Percentiles rank a stretch among this genome's conserved stretches.
Conservation (phyloP, 495 filamentous ascomycete genomes). For the Lepraria neglecta region DNA sequence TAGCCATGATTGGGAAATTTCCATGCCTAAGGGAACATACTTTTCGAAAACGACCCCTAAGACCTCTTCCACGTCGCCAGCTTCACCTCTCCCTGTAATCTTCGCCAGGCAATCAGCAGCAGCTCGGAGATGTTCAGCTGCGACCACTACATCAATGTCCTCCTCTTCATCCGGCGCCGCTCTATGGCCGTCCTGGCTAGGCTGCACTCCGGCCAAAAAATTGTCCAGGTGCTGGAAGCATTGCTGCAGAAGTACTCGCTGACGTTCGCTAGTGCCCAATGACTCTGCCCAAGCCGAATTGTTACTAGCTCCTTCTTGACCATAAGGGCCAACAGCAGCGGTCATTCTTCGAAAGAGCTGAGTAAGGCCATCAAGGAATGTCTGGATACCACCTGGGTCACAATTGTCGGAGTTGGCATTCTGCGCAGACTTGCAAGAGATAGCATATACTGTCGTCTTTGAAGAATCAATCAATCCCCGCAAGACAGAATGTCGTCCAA, state of each 20-base stretch:
- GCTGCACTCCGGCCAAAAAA: constrained; percentile 49
- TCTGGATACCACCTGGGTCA: constrained; percentile 62
- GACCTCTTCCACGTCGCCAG: constrained; percentile 92
- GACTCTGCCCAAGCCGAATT: constrained; percentile 69
- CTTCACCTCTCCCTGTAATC: constrained; percentile 81
- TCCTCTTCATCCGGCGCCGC: constrained; percentile 33
- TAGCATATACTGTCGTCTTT: constrained; percentile 42
- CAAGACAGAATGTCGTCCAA: constrained; percentile 10
- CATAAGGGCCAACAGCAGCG: constrained; percentile 39
- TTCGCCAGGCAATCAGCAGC: constrained; percentile 74
- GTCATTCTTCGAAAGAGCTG: constrained; percentile 69
- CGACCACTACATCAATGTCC: constrained; percentile 76
- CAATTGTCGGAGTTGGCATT: neutral
- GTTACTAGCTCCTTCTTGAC: constrained; percentile 41
- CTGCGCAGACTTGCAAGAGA: constrained; percentile 59
- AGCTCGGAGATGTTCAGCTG: constrained; percentile 81
- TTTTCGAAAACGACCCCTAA: constrained; percentile 97
- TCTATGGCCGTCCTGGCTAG: constrained; percentile 28
- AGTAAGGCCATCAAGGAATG: constrained; percentile 60
- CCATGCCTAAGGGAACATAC: constrained; percentile 35
- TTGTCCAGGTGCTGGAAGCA: constrained; percentile 62
- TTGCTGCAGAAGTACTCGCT: constrained; percentile 68
- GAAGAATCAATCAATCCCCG: constrained; percentile 11
- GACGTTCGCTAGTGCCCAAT: constrained; percentile 82
- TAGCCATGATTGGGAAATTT: constrained; percentile 25